Evolutionary conservation across 495 filamentous ascomycete species (phyloP).

Genomic region (Cenococcum geophilum): DNA sequence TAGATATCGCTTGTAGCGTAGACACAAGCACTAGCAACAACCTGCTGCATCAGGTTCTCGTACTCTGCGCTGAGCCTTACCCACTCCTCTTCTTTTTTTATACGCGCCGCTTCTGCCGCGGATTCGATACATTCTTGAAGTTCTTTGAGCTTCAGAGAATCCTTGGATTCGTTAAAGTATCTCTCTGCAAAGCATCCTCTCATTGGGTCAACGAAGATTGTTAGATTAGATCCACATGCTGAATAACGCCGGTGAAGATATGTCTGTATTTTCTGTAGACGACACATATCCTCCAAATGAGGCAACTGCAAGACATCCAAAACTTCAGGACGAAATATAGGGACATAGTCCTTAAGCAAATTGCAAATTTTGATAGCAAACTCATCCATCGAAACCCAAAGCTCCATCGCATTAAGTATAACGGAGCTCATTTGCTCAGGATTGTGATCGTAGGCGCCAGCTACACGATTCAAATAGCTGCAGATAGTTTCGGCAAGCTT

Average conservation of each 20-base stretch:
- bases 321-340: slow-evolving; percentile 41
- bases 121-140: slow-evolving; percentile 41
- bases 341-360: slow-evolving; percentile 39
- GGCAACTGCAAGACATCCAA: slow-evolving; percentile 49
- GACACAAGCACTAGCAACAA: slow-evolving; percentile 24
- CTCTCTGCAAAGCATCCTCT: slow-evolving; percentile 43
- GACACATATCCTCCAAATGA: slow-evolving; percentile 41
- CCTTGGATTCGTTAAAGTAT: slow-evolving; percentile 39
- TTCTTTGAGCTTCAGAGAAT: background rate
- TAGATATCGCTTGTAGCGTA: background rate
- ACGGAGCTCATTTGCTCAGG: slow-evolving; percentile 44
- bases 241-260: too few species aligned
- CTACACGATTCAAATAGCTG: slow-evolving; percentile 35
- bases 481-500: slow-evolving; percentile 39
- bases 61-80: slow-evolving; percentile 37
- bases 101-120: slow-evolving; percentile 21
- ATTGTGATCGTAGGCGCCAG: slow-evolving; percentile 42
- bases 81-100: slow-evolving; percentile 42
- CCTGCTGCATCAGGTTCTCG: slow-evolving; percentile 38
- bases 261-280: slow-evolving; percentile 44
- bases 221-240: too few species aligned
- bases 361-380: slow-evolving; percentile 33
- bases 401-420: slow-evolving; percentile 42
- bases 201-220: slow-evolving; percentile 43
- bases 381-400: slow-evolving; percentile 44